Evolutionary conservation across 345 rosid species (phyloP).

Genomic region (Cardamine chenopodiifolia): DNA sequence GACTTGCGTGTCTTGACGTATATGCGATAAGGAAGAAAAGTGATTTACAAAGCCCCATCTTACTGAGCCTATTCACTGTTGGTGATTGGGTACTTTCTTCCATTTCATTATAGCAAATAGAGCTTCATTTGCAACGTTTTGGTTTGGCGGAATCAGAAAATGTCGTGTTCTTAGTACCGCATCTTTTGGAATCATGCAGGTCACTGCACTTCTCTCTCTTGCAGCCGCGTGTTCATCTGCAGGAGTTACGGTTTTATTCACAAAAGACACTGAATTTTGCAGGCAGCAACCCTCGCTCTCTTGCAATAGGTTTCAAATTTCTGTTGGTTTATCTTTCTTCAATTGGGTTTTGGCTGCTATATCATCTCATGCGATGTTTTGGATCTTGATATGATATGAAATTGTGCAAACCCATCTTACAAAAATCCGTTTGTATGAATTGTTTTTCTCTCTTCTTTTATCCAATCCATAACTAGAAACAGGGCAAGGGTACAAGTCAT

Average conservation of each 20-base stretch:
- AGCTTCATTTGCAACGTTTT: not conserved
- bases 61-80: slow-evolving; percentile 84
- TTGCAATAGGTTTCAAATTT: slow-evolving; percentile 63
- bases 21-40: slow-evolving; percentile 75
- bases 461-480: not conserved
- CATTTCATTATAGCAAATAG: not conserved
- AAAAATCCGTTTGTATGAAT: not conserved
- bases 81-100: slow-evolving; percentile 82
- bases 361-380: slow-evolving; percentile 85
- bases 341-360: slow-evolving; percentile 70
- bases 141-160: not conserved
- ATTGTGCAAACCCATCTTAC: slow-evolving; percentile 37
- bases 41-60: slow-evolving; percentile 80
- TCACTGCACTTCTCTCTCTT: slow-evolving; percentile 77
- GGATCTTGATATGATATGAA: slow-evolving; percentile 82
- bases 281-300: slow-evolving; percentile 43
- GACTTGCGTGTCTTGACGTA: slow-evolving; percentile 88
- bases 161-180: not conserved
- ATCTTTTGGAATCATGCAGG: slow-evolving; percentile 49
- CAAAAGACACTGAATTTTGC: slow-evolving; percentile 73
- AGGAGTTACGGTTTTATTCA: slow-evolving; percentile 74
- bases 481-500: slow-evolving; percentile 10
- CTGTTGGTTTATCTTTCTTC: slow-evolving; percentile 66
- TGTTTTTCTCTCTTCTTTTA: slow-evolving; percentile 1
- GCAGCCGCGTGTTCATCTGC: slow-evolving; percentile 95